Percentiles rank a stretch among this genome's conserved stretches.
Evolutionary conservation across 1,284 basidiomycete species (phyloP).

Genomic region (Irpex sp.): DNA sequence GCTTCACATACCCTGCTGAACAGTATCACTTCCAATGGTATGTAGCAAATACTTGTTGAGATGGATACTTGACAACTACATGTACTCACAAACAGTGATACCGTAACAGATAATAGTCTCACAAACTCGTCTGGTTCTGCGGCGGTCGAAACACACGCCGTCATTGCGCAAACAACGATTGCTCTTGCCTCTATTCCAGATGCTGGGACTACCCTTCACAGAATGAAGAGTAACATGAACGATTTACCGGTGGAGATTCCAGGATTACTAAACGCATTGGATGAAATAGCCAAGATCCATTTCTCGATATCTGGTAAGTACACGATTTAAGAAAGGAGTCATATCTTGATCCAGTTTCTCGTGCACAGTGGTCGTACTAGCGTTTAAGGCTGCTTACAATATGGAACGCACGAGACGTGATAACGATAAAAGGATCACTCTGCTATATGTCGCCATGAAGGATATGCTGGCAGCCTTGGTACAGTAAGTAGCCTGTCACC

Average conservation of each 20-base stretch:
- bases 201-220: background rate
- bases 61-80: background rate
- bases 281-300: slow-evolving; percentile 12
- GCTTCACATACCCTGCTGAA: background rate
- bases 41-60: background rate
- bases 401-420: slow-evolving; percentile 40
- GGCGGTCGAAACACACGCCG: background rate
- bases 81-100: background rate
- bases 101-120: background rate
- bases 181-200: background rate
- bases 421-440: slow-evolving; percentile 40
- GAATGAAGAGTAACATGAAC: slow-evolving; percentile 10
- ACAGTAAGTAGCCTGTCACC: slow-evolving; percentile 27
- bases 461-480: slow-evolving; percentile 40
- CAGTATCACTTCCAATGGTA: background rate
- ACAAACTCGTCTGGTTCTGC: background rate
- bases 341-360: background rate
- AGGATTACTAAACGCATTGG: slow-evolving; percentile 8
- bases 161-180: background rate
- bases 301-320: slow-evolving; percentile 9
- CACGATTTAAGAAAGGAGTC: background rate
- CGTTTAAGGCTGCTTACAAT: slow-evolving; percentile 39
- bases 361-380: slow-evolving; percentile 35
- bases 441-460: slow-evolving; percentile 21
- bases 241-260: slow-evolving; percentile 11